Conservation (phyloP, 192 early-diverging fungal species). For the Backusella macrospora region DNA sequence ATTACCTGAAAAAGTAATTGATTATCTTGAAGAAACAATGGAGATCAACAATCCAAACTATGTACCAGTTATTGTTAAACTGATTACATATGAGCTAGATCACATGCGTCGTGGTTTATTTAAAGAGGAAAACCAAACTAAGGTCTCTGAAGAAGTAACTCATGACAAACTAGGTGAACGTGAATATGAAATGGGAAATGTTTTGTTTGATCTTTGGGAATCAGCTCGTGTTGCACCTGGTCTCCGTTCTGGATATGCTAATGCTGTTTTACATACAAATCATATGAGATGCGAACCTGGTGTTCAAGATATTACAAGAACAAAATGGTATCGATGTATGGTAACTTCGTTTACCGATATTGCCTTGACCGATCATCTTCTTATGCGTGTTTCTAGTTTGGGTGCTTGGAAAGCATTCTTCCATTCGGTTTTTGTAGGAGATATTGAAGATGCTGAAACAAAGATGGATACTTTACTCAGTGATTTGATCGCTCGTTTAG, state of each 20-base stretch:
- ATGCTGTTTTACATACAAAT: conserved; percentile 35
- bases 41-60: conserved; percentile 35
- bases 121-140: conserved; percentile 34
- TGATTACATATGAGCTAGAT: conserved; percentile 53
- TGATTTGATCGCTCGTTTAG: conserved; percentile 28
- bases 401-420: conserved; percentile 53
- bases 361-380: conserved; percentile 52
- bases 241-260: conserved; percentile 51
- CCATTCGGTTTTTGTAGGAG: conserved; percentile 24
- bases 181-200: conserved; percentile 8
- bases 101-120: conserved; percentile 57
- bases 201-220: conserved; percentile 51
- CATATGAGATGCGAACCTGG: not conserved
- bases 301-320: conserved; percentile 21
- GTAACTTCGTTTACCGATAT: conserved; percentile 52
- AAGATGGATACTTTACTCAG: conserved; percentile 8
- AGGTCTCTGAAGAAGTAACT: not conserved
- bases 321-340: conserved; percentile 50
- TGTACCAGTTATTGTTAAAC: conserved; percentile 41
- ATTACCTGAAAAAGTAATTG: conserved; percentile 43
- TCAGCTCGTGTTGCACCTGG: conserved; percentile 53
- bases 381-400: conserved; percentile 46
- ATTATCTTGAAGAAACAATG: conserved; percentile 17
- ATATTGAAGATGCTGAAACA: conserved; percentile 13
- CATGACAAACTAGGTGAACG: not conserved